Evolutionary conservation across 768 basidiomycete genomes (phyloP).

Genomic region (Mrakia hoshinonis): DNA sequence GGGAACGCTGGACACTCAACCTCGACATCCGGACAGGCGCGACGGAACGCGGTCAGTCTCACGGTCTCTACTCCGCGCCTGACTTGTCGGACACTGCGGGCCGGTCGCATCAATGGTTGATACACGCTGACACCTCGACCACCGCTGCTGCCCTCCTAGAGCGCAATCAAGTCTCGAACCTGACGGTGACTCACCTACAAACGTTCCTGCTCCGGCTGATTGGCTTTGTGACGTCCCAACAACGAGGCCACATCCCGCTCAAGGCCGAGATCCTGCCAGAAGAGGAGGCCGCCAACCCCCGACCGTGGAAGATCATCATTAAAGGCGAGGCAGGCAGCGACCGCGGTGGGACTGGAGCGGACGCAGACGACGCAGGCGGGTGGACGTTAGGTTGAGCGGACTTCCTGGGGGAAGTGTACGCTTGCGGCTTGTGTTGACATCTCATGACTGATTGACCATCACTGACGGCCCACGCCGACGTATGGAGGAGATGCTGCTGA

Average conservation of each 20-base stretch:
- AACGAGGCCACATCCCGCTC: slow-evolving; percentile 5
- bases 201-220: not conserved
- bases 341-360: not conserved
- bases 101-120: no score
- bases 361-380: not conserved
- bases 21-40: slow-evolving; percentile 1
- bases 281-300: not conserved
- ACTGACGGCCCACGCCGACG: no score
- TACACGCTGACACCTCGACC: no score
- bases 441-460: no score
- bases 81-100: no score
- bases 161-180: slow-evolving; percentile 1
- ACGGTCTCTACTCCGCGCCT: not conserved
- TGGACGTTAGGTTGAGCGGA: not conserved
- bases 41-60: slow-evolving; percentile 16
- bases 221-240: not conserved
- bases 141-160: not conserved
- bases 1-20: slow-evolving; percentile 21
- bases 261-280: not conserved
- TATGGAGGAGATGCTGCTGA: no score
- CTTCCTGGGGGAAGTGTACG: no score
- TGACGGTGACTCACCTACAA: not conserved
- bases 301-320: not conserved
- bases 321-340: not conserved
- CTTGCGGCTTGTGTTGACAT: no score